Evolutionary conservation across 768 basidiomycete species (phyloP), one percentile per base, ranked within the genome.

Genomic region (Termitomyces sp.): DNA sequence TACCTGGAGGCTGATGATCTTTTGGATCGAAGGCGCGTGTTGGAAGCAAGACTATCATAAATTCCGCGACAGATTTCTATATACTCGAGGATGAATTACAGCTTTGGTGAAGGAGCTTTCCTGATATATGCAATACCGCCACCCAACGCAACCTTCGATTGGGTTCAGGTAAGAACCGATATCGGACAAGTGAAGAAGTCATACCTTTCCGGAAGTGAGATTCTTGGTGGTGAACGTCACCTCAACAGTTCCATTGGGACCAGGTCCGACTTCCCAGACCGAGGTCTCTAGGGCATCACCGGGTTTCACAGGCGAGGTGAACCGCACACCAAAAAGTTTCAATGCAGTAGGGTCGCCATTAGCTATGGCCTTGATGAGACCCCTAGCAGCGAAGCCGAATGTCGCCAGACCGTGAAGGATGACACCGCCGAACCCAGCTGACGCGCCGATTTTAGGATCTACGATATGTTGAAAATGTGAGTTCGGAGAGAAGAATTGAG

Each of bases 331-430:
- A 64, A 89, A 87, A 62, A 83, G 75, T 59, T 78, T 83, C 59
- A 95, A 73, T 1, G 86, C 75, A 3, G 74, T 73, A 3, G 86
- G 78, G 60, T 89, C 81, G 44, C 79, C 79, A 0, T 76, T 79
- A 0, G 83, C 89, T 12, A 86, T 77, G 1, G 78, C 76, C 56
- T 79, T 78, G 59, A 95, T 75, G 53, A 94, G 70, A 1, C 83
- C 89, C 43, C 91, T 84, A 3, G 89, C 93, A 8, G 78, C 87
- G 66, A 92, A 92, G 10, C 92, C 92, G 66, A 81, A 94, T 0
- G 87, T 83, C 19, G 87, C 85, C 26, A 94, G 77, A 30, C 92
- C 92, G 65, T 95, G 92, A 3, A 94, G 78, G 63, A 95, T 93
- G 38, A 87, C 83, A 48, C 86, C 92, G 2, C 89, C 89, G 64